A percentile compares a stretch with the other conserved stretches of the same genome.
These are phyloP conservation scores for Pestalotiopsis sp. DNA, from an alignment of 2,329 filamentous ascomycete genomes.

Conservation along the genomic window DNA sequence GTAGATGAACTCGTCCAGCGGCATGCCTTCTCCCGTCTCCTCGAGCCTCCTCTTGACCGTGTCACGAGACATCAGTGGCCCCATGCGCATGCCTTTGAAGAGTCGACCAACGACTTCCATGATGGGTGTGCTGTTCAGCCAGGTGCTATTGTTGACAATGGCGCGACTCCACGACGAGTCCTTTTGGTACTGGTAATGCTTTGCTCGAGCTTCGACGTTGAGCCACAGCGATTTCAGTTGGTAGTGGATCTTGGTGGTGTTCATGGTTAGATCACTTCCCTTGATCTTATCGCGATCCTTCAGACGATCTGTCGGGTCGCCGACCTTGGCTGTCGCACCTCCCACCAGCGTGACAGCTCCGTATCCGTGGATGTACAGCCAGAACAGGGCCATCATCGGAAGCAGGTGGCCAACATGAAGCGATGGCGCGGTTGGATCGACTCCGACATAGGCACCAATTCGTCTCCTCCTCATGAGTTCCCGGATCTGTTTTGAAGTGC, in stretches of 20 bases:
- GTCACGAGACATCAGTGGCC: conserved; percentile 85
- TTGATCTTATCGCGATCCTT: conserved; percentile 59
- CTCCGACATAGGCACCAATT: conserved; percentile 77
- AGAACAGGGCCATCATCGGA: conserved; percentile 82
- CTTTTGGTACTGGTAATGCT: conserved; percentile 65
- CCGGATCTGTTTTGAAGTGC: conserved; percentile 57
- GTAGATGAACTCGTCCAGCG: conserved; percentile 90
- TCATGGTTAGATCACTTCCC: conserved; percentile 58
- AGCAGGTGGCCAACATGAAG: conserved; percentile 81
- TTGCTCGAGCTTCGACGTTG: conserved; percentile 70
- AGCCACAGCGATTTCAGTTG: conserved; percentile 74
- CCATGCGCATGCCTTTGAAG: conserved; percentile 75
- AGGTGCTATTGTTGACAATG: conserved; percentile 80
- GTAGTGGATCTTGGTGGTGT: conserved; percentile 68
- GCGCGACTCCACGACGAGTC: conserved; percentile 68
- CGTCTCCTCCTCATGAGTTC: conserved; percentile 66
- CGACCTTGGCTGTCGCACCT: conserved; percentile 76
- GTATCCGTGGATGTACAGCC: conserved; percentile 79
- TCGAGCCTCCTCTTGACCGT: conserved; percentile 84
- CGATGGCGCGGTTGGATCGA: conserved; percentile 80
- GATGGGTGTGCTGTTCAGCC: conserved; percentile 75
- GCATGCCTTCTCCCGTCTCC: conserved; percentile 90
- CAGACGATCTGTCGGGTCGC: conserved; percentile 75
- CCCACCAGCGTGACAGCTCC: conserved; percentile 69
- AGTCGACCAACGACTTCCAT: conserved; percentile 76